phyloP scores from a whole-genome alignment of 192 early-diverging fungal species.

The Chytriomyces sp. region DNA sequence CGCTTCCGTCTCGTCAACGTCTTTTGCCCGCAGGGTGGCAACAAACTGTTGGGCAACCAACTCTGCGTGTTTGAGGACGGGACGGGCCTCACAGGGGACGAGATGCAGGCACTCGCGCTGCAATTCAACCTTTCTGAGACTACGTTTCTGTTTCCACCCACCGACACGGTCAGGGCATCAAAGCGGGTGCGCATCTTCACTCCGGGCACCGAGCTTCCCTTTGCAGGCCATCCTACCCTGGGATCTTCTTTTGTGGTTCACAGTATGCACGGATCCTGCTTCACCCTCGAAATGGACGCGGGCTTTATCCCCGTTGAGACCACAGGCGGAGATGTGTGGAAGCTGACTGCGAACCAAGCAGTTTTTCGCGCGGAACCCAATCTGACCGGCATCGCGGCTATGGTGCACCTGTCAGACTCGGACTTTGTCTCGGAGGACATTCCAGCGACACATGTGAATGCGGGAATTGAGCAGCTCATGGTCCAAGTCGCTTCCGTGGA shows the following conservation, averaged over 20 bases:
- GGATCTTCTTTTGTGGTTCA: slow-evolving; percentile 22
- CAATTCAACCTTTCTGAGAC: slow-evolving; percentile 38
- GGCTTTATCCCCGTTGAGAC: slow-evolving; percentile 27
- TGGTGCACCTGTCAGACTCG: not conserved
- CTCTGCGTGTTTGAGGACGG: slow-evolving; percentile 32
- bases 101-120: slow-evolving; percentile 32
- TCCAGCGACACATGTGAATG: slow-evolving; percentile 8
- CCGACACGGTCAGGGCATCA: not conserved
- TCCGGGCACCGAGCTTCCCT: slow-evolving; percentile 32
- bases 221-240: slow-evolving; percentile 40
- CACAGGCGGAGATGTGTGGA: slow-evolving; percentile 5
- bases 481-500: slow-evolving; percentile 9
- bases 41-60: slow-evolving; percentile 23
- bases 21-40: slow-evolving; percentile 5
- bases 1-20: slow-evolving; percentile 33
- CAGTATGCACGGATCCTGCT: slow-evolving; percentile 14
- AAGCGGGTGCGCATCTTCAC: slow-evolving; percentile 36
- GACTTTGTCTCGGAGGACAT: not conserved
- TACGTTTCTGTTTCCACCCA: slow-evolving; percentile 22
- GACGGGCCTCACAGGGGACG: not conserved
- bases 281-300: slow-evolving; percentile 28
- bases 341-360: not conserved
- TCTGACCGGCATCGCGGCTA: not conserved
- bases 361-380: not conserved
- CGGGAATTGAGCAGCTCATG: slow-evolving; percentile 31